Conservation (phyloP, 2,329 filamentous ascomycete genomes). For the Aspergillus aculeatus region DNA sequence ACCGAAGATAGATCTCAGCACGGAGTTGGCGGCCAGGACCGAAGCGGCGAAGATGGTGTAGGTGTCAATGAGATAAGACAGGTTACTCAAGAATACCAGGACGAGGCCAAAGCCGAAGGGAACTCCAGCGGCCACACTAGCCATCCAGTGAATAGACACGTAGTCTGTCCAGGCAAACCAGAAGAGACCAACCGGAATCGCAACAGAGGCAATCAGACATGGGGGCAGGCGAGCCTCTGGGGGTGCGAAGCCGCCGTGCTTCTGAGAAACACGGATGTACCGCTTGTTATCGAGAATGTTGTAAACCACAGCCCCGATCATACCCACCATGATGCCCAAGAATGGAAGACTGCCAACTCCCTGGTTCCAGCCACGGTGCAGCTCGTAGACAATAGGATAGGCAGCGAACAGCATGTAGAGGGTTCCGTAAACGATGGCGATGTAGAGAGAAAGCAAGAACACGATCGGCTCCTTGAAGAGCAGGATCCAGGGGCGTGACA, state of each 20-base stretch:
- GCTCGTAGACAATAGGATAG: slow-evolving; percentile 52
- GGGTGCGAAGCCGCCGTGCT: slow-evolving; percentile 57
- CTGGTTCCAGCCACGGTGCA: slow-evolving; percentile 47
- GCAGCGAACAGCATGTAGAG: slow-evolving; percentile 56
- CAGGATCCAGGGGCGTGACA: slow-evolving; percentile 50
- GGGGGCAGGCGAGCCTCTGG: slow-evolving; percentile 58
- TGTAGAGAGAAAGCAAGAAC: slow-evolving; percentile 50
- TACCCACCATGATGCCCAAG: slow-evolving; percentile 48
- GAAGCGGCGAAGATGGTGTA: slow-evolving; percentile 47
- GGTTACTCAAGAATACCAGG: slow-evolving; percentile 41
- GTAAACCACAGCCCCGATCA: slow-evolving; percentile 41
- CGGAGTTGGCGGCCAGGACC: slow-evolving; percentile 46
- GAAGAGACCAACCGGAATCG: slow-evolving; percentile 58
- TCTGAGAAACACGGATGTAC: slow-evolving; percentile 42
- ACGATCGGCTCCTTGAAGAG: slow-evolving; percentile 54
- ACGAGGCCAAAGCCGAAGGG: slow-evolving; percentile 46
- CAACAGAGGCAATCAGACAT: slow-evolving; percentile 49
- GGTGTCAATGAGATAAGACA: slow-evolving; percentile 46
- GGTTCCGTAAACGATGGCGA: slow-evolving; percentile 53
- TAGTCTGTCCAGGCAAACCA: slow-evolving; percentile 62
- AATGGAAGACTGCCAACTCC: slow-evolving; percentile 51
- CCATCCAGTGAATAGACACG: slow-evolving; percentile 42
- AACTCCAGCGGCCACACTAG: slow-evolving; percentile 35
- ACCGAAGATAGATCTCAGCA: slow-evolving; percentile 49
- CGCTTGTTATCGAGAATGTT: slow-evolving; percentile 44